Evolutionary conservation across 805 yeast genomes (phyloP).

Genomic region (Dipodascus albidus): DNA sequence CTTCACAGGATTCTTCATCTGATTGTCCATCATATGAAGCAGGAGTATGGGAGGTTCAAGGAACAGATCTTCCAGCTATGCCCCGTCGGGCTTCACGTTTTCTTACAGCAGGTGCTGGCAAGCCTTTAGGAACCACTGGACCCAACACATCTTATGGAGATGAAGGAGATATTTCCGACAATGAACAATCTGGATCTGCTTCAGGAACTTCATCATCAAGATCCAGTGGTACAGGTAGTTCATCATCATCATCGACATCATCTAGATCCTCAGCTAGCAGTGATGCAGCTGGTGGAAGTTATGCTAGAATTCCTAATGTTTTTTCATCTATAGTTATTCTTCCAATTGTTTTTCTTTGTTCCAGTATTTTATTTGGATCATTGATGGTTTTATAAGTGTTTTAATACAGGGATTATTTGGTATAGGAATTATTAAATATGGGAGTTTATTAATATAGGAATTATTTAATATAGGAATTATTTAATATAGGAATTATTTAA

Average conservation of each 20-base stretch:
- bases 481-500: too few species aligned
- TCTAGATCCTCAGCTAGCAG: constrained; percentile 9
- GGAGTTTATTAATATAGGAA: too few species aligned
- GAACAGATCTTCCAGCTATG: constrained; percentile 47
- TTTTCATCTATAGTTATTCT: background rate
- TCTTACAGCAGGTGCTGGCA: constrained; percentile 57
- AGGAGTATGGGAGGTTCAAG: constrained; percentile 54
- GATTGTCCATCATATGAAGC: constrained; percentile 51
- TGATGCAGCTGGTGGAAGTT: constrained; percentile 7
- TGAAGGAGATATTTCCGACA: constrained; percentile 14
- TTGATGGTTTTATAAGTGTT: background rate
- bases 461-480: too few species aligned
- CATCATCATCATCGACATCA: constrained; percentile 5
- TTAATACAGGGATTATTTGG: too few species aligned
- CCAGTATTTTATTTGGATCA: background rate
- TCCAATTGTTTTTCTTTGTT: background rate
- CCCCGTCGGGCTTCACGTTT: constrained; percentile 65
- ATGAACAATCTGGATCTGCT: constrained; percentile 6
- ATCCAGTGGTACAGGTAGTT: constrained; percentile 7
- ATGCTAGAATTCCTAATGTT: constrained; percentile 7
- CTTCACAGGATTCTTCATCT: constrained; percentile 29
- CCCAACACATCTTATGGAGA: constrained; percentile 29
- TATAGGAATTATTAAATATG: too few species aligned
- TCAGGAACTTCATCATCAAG: constrained; percentile 12
- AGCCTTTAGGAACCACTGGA: constrained; percentile 35